Percentiles rank a stretch among this genome's conserved stretches.
These are phyloP conservation scores for Saturnispora ahearnii DNA, from an alignment of 805 yeast genomes.

Conservation along the genomic window DNA sequence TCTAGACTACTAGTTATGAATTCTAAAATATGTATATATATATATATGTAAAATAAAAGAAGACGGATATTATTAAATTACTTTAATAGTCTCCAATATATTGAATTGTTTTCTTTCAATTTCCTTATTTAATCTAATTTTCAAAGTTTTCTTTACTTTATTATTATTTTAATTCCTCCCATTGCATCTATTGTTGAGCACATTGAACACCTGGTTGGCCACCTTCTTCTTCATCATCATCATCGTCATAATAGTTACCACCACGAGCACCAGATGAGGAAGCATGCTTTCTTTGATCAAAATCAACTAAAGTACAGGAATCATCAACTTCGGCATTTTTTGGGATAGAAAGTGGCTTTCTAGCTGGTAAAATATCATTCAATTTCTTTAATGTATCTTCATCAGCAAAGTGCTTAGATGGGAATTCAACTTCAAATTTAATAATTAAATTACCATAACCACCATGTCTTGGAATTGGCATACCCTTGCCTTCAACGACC, in stretches of 20 bases:
- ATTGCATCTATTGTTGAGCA: slow-evolving; percentile 66
- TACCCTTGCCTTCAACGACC: slow-evolving; percentile 88
- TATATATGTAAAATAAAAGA: background rate
- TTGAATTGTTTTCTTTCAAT: background rate
- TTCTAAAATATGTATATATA: background rate
- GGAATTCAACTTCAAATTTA: slow-evolving; percentile 86
- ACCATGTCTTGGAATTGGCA: slow-evolving; percentile 90
- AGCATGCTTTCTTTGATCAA: slow-evolving; percentile 24
- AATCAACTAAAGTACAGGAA: slow-evolving; percentile 25
- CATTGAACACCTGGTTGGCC: slow-evolving; percentile 79
- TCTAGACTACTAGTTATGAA: background rate
- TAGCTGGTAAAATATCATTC: slow-evolving; percentile 72
- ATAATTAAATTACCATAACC: slow-evolving; percentile 81
- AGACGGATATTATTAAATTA: background rate
- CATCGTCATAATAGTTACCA: slow-evolving; percentile 35
- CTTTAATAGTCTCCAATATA: background rate
- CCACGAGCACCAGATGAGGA: slow-evolving; percentile 34
- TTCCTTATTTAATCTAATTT: background rate
- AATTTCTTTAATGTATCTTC: slow-evolving; percentile 68
- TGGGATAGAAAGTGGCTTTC: slow-evolving; percentile 56
- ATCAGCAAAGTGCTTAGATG: slow-evolving; percentile 57
- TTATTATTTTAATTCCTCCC: background rate
- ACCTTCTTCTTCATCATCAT: slow-evolving; percentile 46
- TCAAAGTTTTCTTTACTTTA: background rate
- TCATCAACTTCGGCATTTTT: slow-evolving; percentile 73